A percentile compares a stretch with the other conserved stretches of the same genome.
These are phyloP conservation scores for Ilex paraguariensis DNA, from an alignment of 305 asterid genomes.

Conservation along the genomic window DNA sequence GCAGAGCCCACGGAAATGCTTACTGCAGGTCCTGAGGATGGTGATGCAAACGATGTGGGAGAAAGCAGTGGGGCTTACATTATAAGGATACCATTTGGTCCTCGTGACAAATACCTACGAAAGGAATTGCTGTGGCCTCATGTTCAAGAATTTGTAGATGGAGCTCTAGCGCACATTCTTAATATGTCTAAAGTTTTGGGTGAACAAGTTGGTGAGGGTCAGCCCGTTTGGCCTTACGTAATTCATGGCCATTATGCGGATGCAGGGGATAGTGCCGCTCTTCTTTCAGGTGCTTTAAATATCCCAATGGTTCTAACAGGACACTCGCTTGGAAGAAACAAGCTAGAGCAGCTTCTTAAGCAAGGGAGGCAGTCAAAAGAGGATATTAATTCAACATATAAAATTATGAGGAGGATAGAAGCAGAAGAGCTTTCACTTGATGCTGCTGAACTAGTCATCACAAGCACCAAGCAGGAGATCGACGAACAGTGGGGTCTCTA, in stretches of 20 bases:
- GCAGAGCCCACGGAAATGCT: slow-evolving; percentile 92
- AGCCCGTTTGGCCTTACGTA: slow-evolving; percentile 81
- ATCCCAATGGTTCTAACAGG: slow-evolving; percentile 91
- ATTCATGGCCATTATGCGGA: slow-evolving; percentile 88
- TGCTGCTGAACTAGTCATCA: slow-evolving; percentile 76
- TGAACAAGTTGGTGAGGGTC: slow-evolving; percentile 65
- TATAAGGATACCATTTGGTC: slow-evolving; percentile 77
- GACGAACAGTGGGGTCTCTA: slow-evolving; percentile 88
- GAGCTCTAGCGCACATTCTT: slow-evolving; percentile 69
- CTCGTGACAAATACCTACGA: slow-evolving; percentile 56
- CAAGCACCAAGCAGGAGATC: slow-evolving; percentile 87
- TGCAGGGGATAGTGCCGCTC: slow-evolving; percentile 90
- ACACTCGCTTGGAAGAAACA: slow-evolving; percentile 80
- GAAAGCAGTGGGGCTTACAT: slow-evolving; percentile 83
- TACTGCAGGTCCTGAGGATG: slow-evolving; percentile 45
- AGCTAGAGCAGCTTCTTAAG: slow-evolving; percentile 74
- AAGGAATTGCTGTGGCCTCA: slow-evolving; percentile 82
- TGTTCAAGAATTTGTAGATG: slow-evolving; percentile 80
- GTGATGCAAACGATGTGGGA: slow-evolving; percentile 42
- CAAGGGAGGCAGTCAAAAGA: slow-evolving; percentile 79
- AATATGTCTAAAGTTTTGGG: slow-evolving; percentile 78
- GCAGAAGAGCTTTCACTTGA: slow-evolving; percentile 79
- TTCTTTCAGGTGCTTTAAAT: slow-evolving; percentile 72
- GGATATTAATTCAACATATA: slow-evolving; percentile 74
- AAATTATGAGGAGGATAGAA: slow-evolving; percentile 81